Base-by-base conservation (phyloP, 2,329 filamentous ascomycete species). In the Corynespora cassiicola region DNA sequence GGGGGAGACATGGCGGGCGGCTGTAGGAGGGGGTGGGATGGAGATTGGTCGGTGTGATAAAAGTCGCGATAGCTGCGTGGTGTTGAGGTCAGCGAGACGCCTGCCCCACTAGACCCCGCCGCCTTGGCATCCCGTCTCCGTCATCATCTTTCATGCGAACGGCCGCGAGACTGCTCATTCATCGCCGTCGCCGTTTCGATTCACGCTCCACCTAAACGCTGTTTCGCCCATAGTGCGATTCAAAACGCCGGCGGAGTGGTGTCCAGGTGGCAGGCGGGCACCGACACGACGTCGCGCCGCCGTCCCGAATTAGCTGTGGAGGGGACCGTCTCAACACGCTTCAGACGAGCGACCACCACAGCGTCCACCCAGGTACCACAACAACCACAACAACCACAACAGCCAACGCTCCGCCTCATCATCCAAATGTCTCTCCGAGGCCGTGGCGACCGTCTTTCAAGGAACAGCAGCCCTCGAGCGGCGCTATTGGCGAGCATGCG, bases 1-100 rank as follows among this genome's bases (percentile, higher is more conserved):
- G 86, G 84, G 16, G 92, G 94, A 40, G 89, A 78, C 92, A 97
- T 97, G 45, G 26, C 75, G 60, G 54, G 55, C 49, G 55, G 55
- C 38, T 55, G 39, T 51, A 39, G 18, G 30, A 16, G 39, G 48
- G 34, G 49, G 42, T 33, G 38, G 4, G 25, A 50, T 50, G 53
- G 51, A 50, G 41, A 54, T 53, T 57, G 42, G 26, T 38, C n/a
- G n/a, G n/a, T 49, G 52, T 56, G 56, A 56, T 49, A 40, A 44
- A 50, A 42, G 41, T 60, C 53, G 50, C 56, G 54, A 58, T 58
- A 50, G 43, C 41, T 54, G 54, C 47, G 46, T 61, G 62, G 62
- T 64, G 62, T 61, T 66, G 61, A 63, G 42, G 35, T 36, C 22
- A 45, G 56, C 57, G 55, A 49, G 42, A 51, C 50, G 55, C 54